Evolutionary conservation across 192 early-diverging fungal genomes (phyloP).

Genomic region (Rhizophagus clarus): DNA sequence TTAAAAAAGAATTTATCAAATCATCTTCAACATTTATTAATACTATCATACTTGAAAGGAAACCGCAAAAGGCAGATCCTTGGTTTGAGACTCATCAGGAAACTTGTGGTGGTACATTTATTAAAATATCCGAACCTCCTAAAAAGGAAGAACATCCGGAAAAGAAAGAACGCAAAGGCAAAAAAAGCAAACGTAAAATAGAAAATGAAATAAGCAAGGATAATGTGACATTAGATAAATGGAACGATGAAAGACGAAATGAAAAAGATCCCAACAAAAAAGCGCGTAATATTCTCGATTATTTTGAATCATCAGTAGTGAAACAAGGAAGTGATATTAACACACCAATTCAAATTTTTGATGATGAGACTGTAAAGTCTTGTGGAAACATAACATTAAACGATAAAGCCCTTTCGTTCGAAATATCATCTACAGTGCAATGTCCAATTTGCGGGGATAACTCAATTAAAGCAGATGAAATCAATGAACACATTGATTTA

Average conservation of each 20-base stretch:
- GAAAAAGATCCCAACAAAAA: background rate
- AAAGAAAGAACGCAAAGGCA: background rate
- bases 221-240: background rate
- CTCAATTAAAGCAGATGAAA: slow-evolving; percentile 27
- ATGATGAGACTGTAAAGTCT: background rate
- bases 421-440: slow-evolving; percentile 19
- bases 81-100: slow-evolving; percentile 65
- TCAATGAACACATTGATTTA: slow-evolving; percentile 46
- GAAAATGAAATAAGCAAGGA: background rate
- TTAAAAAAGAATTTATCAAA: background rate
- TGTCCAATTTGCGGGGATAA: slow-evolving; percentile 37
- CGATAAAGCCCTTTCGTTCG: background rate
- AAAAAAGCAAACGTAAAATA: background rate
- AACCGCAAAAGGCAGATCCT: slow-evolving; percentile 66
- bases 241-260: background rate
- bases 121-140: slow-evolving; percentile 62
- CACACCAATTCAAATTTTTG: background rate
- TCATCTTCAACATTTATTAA: background rate
- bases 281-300: background rate
- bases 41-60: slow-evolving; percentile 33
- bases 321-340: background rate
- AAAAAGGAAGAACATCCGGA: slow-evolving; percentile 32
- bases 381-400: background rate
- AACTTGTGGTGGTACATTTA: slow-evolving; percentile 65
- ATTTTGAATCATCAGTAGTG: background rate